A percentile compares a stretch with the other conserved stretches of the same genome.
Evolutionary conservation across 768 basidiomycete species (phyloP).

Genomic region (Erythrobasidium yunnanense): DNA sequence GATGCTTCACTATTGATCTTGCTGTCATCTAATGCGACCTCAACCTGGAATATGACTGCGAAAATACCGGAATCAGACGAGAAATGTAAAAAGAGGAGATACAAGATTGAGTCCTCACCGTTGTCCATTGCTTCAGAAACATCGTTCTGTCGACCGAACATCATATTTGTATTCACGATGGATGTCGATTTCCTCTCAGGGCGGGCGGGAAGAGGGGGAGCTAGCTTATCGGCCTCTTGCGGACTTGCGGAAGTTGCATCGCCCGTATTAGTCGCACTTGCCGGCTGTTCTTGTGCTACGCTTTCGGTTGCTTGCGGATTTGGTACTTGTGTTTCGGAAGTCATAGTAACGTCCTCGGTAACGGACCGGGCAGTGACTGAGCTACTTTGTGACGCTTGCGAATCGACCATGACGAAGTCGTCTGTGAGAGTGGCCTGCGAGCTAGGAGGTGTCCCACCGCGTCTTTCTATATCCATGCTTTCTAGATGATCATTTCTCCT

Average conservation of each 20-base stretch:
- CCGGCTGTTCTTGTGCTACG: too few relatives aligned
- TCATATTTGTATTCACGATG: conserved; percentile 19
- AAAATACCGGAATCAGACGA: not conserved
- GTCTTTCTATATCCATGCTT: conserved; percentile 2
- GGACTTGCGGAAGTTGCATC: too few relatives aligned
- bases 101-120: conserved; percentile 1
- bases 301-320: too few relatives aligned
- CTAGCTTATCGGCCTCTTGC: conserved; percentile 3
- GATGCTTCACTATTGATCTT: conserved; percentile 28
- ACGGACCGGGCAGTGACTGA: not conserved
- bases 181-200: conserved; percentile 3
- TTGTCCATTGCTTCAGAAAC: conserved; percentile 99
- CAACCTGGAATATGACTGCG: conserved; percentile 94
- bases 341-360: too few relatives aligned
- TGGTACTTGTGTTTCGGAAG: too few relatives aligned
- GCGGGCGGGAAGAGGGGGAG: not conserved
- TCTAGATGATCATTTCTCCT: conserved; percentile 29
- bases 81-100: not conserved
- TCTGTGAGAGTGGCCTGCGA: not conserved
- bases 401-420: not conserved
- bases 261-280: too few relatives aligned
- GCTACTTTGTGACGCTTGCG: conserved; percentile 10
- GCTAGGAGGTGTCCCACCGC: not conserved
- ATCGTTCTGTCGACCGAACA: conserved; percentile 77
- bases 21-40: conserved; percentile 66